Evolutionary conservation across 306 rosid species (phyloP), one percentile per base, ranked within the genome.

Genomic region (Cucurbita argyrosperma): DNA sequence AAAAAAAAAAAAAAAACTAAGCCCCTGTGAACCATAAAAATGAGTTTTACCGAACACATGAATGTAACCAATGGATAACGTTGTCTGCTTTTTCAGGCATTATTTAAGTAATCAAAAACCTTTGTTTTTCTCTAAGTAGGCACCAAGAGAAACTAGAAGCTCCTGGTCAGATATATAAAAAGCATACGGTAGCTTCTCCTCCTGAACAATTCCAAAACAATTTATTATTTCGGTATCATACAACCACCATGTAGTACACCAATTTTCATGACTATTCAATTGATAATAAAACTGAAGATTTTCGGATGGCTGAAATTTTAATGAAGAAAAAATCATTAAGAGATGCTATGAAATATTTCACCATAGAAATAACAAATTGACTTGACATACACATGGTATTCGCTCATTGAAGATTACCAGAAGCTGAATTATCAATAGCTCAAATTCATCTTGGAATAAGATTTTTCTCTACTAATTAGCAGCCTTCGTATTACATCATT

Each of bases 111-210:
- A 42, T 74, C 57, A 87, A 83, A 52, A 75, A 80, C 97, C 90
- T 85, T 88, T 91, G 72, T 91, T 83, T 79, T 89, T 91, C 82
- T 88, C 92, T 77, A 90, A 86, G 84, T 94, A 94, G 16, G 80
- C 72, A 67, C 86, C 96, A 77, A 91, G 95, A 1, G 87, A 82
- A 72, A 85, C 91, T 49, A 82, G 68, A 63, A 94, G 97, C 77
- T 94, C 99, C 84, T 89, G 88, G 5, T 94, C 84, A 35, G 88
- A 86, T 66, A 94, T 78, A 49, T 88, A 94, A 82, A 94, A 94
- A 76, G 90, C 77, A 85, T 94, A 94, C 0, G 97, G 99, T 21
- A 94, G 77, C 85, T 83, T 91, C 87, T 94, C 97, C 84, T 91
- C 99, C 99, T 94, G 78, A 65, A 66, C 54, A 66, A 45, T 66